These are phyloP conservation scores for Diaporthe amygdali DNA, from an alignment of 2,329 filamentous ascomycete genomes.

Conservation along the genomic window DNA sequence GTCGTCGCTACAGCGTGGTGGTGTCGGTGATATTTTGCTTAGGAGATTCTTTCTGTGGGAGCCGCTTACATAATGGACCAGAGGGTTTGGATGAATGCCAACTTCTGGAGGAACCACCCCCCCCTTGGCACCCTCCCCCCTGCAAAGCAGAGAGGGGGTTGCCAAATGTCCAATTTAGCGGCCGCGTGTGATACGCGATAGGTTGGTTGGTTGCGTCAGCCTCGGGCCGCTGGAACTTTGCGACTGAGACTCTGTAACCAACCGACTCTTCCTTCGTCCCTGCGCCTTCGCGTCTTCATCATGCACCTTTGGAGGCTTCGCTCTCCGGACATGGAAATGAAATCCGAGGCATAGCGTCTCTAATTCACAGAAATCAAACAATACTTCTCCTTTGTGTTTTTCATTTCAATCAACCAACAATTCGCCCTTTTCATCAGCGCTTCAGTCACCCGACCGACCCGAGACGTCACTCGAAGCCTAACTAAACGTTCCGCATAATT, in stretches of 20 bases:
- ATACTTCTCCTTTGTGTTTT: slow-evolving; percentile 15
- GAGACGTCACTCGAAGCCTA: not conserved
- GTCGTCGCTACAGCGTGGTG: slow-evolving; percentile 14
- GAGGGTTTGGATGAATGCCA: not conserved
- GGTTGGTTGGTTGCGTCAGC: slow-evolving; percentile 13
- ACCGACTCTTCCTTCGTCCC: not conserved
- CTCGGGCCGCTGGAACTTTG: slow-evolving; percentile 13
- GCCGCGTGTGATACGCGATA: slow-evolving; percentile 14
- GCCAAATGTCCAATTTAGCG: slow-evolving; percentile 12
- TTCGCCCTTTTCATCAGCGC: not conserved
- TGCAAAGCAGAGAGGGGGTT: not conserved
- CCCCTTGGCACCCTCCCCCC: not conserved
- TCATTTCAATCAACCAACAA: not conserved
- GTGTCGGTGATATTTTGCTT: slow-evolving; percentile 23
- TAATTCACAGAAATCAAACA: not conserved
- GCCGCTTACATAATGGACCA: slow-evolving; percentile 21
- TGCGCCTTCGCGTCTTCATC: slow-evolving; percentile 2
- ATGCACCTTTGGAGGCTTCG: slow-evolving; percentile 9
- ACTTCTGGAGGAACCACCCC: not conserved
- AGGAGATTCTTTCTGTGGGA: slow-evolving; percentile 25
- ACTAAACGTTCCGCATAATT: not conserved
- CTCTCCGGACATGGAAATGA: slow-evolving; percentile 13
- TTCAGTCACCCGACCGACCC: slow-evolving; percentile 8
- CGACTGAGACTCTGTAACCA: not conserved
- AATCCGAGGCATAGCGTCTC: not conserved